These are phyloP conservation scores for Stylosanthes scabra DNA, from an alignment of 331 rosid species.

Conservation along the genomic window DNA sequence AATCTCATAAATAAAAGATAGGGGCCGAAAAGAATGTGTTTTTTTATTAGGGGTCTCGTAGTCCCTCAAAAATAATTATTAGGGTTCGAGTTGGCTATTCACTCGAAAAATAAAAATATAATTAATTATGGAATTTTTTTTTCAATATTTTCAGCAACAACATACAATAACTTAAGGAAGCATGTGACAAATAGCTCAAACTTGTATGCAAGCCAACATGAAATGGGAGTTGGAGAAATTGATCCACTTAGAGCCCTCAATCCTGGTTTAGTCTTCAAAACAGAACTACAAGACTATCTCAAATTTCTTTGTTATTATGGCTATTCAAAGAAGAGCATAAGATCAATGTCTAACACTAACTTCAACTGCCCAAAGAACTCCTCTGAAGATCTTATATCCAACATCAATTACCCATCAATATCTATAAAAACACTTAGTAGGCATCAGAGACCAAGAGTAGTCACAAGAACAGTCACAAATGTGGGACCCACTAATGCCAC, in stretches of 20 bases:
- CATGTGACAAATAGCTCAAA: conserved; percentile 75
- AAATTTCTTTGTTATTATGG: conserved; percentile 83
- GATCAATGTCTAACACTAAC: conserved; percentile 62
- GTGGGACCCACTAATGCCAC: conserved; percentile 71
- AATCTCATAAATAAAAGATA: no score
- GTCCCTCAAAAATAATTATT: no score
- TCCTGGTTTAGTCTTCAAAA: conserved; percentile 90
- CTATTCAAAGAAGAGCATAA: conserved; percentile 61
- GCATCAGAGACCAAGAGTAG: conserved; percentile 41
- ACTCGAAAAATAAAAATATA: no score
- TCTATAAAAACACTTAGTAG: conserved; percentile 63
- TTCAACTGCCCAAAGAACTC: conserved; percentile 73
- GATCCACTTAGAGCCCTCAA: conserved; percentile 76
- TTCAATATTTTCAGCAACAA: conserved; percentile 60
- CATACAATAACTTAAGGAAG: conserved; percentile 68
- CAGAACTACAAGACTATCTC: conserved; percentile 57
- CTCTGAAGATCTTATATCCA: conserved; percentile 72
- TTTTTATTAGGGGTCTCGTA: no score
- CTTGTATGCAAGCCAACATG: conserved; percentile 67
- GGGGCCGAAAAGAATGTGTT: no score
- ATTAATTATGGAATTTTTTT: no score
- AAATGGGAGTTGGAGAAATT: conserved; percentile 88
- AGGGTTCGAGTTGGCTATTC: no score
- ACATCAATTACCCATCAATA: conserved; percentile 83
- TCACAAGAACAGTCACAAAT: conserved; percentile 80